Conservation (phyloP, 495 filamentous ascomycete species). For the Podospora anserina region DNA sequence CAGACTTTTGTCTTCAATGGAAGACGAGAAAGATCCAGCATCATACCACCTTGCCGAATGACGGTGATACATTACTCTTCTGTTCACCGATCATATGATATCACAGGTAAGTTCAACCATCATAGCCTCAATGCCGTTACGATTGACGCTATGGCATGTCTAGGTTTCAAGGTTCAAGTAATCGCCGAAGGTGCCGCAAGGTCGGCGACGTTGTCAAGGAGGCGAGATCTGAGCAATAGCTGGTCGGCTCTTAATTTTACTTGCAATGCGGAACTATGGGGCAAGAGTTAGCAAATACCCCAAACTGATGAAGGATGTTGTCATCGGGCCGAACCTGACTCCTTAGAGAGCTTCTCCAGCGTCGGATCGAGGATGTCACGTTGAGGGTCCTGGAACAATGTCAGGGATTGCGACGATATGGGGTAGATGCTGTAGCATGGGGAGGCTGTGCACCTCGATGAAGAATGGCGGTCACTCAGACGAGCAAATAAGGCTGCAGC, state of each 20-base stretch:
- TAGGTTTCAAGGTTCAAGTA: not conserved
- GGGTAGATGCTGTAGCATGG: not conserved
- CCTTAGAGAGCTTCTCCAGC: not conserved
- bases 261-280: not conserved
- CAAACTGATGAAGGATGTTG: not conserved
- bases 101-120: not conserved
- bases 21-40: not conserved
- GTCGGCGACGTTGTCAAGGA: not conserved
- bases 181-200: not conserved
- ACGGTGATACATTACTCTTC: not conserved
- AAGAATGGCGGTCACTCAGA: slow-evolving; percentile 1
- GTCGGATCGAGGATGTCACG: not conserved
- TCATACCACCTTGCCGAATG: not conserved
- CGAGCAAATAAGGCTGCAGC: slow-evolving; percentile 14
- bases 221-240: not conserved
- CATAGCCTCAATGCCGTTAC: not conserved
- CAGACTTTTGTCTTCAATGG: not conserved
- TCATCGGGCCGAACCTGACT: not conserved
- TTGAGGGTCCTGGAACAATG: not conserved
- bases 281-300: not conserved
- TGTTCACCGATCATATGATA: not conserved
- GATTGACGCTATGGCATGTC: not conserved
- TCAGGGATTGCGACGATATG: not conserved
- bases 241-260: not conserved
- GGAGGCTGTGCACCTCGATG: slow-evolving; percentile 1